phyloP scores from a whole-genome alignment of 2,329 filamentous ascomycete species.

The Gliomastix tumulicola region DNA sequence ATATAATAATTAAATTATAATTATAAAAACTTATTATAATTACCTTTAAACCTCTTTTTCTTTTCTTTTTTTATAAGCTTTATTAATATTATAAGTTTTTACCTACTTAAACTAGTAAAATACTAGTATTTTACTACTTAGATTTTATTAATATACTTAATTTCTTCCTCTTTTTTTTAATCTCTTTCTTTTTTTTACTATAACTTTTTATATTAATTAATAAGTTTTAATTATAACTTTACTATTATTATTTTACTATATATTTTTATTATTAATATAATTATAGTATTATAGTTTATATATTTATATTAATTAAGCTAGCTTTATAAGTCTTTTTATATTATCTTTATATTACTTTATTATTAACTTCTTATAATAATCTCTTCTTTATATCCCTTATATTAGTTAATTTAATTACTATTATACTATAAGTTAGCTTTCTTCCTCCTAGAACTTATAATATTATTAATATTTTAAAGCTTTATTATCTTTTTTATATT shows the following conservation, averaged over 20 bases:
- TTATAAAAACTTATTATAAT: no score
- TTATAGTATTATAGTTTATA: background rate
- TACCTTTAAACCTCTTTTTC: background rate
- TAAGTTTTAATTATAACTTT: conserved; percentile 1
- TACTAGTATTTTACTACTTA: background rate
- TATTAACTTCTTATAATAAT: background rate
- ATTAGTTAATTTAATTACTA: background rate
- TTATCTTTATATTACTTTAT: background rate
- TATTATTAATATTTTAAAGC: background rate
- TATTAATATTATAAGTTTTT: background rate
- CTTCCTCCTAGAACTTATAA: background rate
- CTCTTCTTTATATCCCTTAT: background rate
- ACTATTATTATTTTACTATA: background rate
- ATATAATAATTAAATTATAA: background rate
- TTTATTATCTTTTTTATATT: background rate
- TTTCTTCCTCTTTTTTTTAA: background rate
- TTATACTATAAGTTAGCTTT: background rate
- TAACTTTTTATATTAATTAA: background rate
- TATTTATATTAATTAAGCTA: background rate
- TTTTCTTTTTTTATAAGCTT: background rate
- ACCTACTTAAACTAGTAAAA: background rate
- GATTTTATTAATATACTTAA: background rate
- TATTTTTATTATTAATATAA: conserved; percentile 2
- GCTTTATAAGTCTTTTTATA: background rate
- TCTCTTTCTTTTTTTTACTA: background rate